Evolutionary conservation across 345 rosid genomes (phyloP).

Genomic region (Bruguiera gymnorhiza): DNA sequence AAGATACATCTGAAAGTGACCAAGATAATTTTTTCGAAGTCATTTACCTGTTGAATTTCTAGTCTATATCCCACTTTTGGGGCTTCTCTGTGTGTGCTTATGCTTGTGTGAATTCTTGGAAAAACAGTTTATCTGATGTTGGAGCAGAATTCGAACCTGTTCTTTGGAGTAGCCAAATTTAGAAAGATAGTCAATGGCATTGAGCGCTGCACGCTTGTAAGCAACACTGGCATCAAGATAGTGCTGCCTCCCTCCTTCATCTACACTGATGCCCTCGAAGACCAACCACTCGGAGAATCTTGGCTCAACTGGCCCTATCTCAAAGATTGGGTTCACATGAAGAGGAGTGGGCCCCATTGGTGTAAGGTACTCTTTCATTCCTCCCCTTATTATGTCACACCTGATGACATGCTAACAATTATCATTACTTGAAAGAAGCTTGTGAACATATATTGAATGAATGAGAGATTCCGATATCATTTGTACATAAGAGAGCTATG

Average conservation of each 20-base stretch:
- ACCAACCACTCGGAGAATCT: conserved; percentile 94
- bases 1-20: conserved; percentile 54
- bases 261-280: conserved; percentile 91
- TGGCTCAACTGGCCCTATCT: conserved; percentile 90
- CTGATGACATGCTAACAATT: conserved; percentile 27
- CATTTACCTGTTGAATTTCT: background rate
- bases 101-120: background rate
- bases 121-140: background rate
- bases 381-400: conserved; percentile 76
- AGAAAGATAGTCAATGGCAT: conserved; percentile 81
- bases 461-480: no score
- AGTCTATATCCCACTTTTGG: background rate
- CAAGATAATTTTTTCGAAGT: conserved; percentile 8
- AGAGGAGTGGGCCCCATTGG: conserved; percentile 93
- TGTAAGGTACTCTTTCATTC: conserved; percentile 90
- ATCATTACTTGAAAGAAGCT: background rate
- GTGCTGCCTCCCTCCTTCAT: conserved; percentile 80
- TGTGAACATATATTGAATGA: background rate
- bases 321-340: conserved; percentile 88
- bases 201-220: conserved; percentile 81
- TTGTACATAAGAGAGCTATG: no score
- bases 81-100: background rate
- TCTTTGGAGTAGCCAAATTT: conserved; percentile 94
- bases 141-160: conserved; percentile 47
- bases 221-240: conserved; percentile 85